Conservation (phyloP, 208 protist genomes). For the Trypanosoma cruzi region DNA sequence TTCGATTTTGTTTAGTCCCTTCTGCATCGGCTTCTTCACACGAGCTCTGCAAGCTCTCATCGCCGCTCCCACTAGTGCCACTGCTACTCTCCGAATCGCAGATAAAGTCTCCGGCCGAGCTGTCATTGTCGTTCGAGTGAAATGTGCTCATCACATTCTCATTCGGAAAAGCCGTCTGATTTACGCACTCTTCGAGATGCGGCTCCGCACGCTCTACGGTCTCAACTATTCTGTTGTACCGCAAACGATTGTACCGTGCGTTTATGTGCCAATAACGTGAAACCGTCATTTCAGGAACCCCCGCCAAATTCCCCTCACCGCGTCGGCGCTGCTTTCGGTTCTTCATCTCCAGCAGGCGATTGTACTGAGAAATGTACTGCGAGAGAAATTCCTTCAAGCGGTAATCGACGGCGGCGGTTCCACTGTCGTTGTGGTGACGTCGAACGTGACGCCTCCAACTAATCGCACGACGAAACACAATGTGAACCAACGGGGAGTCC, state of each 20-base stretch:
- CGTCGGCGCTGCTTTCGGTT: slow-evolving; percentile 23
- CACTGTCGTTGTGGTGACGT: slow-evolving; percentile 42
- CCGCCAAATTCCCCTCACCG: neutral
- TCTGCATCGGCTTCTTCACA: slow-evolving; percentile 11
- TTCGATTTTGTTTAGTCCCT: neutral
- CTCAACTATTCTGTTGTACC: slow-evolving; percentile 87
- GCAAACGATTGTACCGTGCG: slow-evolving; percentile 80
- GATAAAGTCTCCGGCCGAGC: slow-evolving; percentile 25
- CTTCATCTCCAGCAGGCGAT: slow-evolving; percentile 53
- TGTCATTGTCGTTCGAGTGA: slow-evolving; percentile 17
- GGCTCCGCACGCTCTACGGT: slow-evolving; percentile 45
- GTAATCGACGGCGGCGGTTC: slow-evolving; percentile 56
- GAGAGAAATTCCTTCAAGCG: slow-evolving; percentile 71
- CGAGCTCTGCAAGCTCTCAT: slow-evolving; percentile 12
- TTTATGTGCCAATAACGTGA: slow-evolving; percentile 82
- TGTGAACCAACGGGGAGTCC: slow-evolving; percentile 49
- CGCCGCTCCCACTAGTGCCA: slow-evolving; percentile 1
- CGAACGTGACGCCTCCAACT: slow-evolving; percentile 69
- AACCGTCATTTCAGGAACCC: slow-evolving; percentile 43
- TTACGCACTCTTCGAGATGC: slow-evolving; percentile 38
- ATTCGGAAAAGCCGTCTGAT: slow-evolving; percentile 43
- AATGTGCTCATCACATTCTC: slow-evolving; percentile 40
- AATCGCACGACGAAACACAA: slow-evolving; percentile 68
- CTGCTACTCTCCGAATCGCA: slow-evolving; percentile 19
- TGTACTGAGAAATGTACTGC: slow-evolving; percentile 80